These are phyloP conservation scores for Dittrichia graveolens DNA, from an alignment of 129 eudicot species.

Conservation along the genomic window DNA sequence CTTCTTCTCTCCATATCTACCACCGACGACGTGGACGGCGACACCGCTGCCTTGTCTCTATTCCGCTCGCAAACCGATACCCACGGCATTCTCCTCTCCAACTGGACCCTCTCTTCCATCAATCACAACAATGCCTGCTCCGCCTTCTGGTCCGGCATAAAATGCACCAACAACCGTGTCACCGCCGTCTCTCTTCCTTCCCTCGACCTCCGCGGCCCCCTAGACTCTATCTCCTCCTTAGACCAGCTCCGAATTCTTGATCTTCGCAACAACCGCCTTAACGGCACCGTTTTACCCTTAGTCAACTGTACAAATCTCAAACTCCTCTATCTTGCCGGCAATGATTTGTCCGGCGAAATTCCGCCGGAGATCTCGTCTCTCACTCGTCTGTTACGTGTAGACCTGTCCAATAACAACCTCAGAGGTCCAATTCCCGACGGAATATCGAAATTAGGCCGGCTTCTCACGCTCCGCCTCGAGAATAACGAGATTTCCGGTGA, in stretches of 20 bases:
- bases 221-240: conserved; percentile 67
- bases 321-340: conserved; percentile 68
- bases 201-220: conserved; percentile 81
- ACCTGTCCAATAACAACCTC: conserved; percentile 77
- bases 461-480: conserved; percentile 65
- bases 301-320: conserved; percentile 64
- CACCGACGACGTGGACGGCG: conserved; percentile 45
- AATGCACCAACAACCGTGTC: conserved; percentile 72
- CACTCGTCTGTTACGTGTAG: conserved; percentile 71
- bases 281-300: conserved; percentile 61
- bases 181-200: conserved; percentile 62
- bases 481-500: conserved; percentile 73
- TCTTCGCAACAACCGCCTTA: conserved; percentile 78
- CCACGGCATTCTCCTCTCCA: conserved; percentile 73
- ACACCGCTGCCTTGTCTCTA: conserved; percentile 77
- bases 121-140: conserved; percentile 66
- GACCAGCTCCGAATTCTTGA: conserved; percentile 88
- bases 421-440: conserved; percentile 59
- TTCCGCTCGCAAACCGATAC: conserved; percentile 84
- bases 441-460: conserved; percentile 49
- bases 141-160: conserved; percentile 63
- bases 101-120: conserved; percentile 71
- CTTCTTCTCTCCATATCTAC: conserved; percentile 33
- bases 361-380: conserved; percentile 57
- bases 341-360: conserved; percentile 80